Evolutionary conservation across 257 asterid genomes (phyloP).

Genomic region (Nicotiana otophora): DNA sequence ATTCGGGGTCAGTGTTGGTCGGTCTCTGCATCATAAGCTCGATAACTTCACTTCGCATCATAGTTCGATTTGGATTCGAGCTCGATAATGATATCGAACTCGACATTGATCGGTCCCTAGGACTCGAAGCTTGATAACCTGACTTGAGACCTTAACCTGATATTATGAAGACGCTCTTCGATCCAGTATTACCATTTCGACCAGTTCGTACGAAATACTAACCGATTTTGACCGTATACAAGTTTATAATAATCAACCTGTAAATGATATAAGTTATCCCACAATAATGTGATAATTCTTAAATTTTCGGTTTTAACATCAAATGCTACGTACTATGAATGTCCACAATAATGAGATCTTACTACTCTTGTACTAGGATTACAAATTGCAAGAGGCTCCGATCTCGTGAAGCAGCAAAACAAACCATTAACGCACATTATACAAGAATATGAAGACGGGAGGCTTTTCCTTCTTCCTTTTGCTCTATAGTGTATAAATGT

Average conservation of each 20-base stretch:
- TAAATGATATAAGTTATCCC: background rate
- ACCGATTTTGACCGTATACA: no score
- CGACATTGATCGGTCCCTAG: no score
- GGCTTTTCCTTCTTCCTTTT: background rate
- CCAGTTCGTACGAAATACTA: no score
- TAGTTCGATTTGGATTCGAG: no score
- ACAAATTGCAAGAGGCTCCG: background rate
- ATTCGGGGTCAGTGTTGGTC: no score
- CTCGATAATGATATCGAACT: no score
- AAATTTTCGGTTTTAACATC: background rate
- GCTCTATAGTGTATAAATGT: background rate
- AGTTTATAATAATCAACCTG: background rate
- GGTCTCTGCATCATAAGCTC: no score
- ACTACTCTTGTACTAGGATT: background rate
- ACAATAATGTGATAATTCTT: background rate
- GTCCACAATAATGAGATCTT: background rate
- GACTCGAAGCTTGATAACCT: no score
- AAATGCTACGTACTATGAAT: background rate
- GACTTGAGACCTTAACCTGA: no score
- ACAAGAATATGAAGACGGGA: background rate
- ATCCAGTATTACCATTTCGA: no score
- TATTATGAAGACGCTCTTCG: no score
- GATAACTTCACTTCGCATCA: no score
- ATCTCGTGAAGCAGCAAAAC: background rate
- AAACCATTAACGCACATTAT: background rate